These are phyloP conservation scores for Hypseocharis bilobata DNA, from an alignment of 441 rosid genomes.

Conservation along the genomic window DNA sequence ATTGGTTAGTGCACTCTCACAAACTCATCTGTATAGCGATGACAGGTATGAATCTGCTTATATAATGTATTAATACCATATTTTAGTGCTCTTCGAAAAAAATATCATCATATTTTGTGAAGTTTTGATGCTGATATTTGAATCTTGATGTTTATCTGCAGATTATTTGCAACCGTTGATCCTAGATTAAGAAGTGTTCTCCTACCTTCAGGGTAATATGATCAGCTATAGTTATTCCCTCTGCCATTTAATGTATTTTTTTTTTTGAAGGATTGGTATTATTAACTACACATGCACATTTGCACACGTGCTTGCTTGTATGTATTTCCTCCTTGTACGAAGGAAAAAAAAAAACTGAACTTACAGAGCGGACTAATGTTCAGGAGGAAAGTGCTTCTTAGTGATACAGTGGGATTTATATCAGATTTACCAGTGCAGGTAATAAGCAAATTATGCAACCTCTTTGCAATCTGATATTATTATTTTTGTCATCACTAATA, in stretches of 20 bases:
- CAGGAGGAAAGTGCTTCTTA: conserved; percentile 76
- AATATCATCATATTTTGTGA: background rate
- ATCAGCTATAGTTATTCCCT: background rate
- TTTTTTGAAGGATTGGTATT: background rate
- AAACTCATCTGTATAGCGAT: conserved; percentile 65
- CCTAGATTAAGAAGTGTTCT: conserved; percentile 53
- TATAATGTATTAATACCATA: too few relatives aligned
- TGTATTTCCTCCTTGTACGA: background rate
- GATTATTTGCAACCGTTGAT: conserved; percentile 81
- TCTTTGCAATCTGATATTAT: background rate
- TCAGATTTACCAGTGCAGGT: conserved; percentile 93
- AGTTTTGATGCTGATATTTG: conserved; percentile 5
- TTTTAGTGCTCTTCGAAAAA: too few relatives aligned
- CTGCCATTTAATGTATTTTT: conserved; percentile 1
- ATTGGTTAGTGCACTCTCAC: conserved; percentile 56
- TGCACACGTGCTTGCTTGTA: background rate
- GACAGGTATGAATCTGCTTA: conserved; percentile 46
- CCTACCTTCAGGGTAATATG: conserved; percentile 68
- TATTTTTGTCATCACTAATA: background rate
- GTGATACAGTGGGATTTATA: conserved; percentile 93
- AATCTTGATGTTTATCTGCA: conserved; percentile 21
- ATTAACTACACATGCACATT: background rate
- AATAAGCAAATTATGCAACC: conserved; percentile 15
- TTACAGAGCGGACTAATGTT: conserved; percentile 8
- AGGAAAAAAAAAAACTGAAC: background rate